Percentiles rank a stretch among this genome's conserved stretches.
phyloP scores from a whole-genome alignment of 2,329 filamentous ascomycete genomes.

The Coniochaeta sp. region DNA sequence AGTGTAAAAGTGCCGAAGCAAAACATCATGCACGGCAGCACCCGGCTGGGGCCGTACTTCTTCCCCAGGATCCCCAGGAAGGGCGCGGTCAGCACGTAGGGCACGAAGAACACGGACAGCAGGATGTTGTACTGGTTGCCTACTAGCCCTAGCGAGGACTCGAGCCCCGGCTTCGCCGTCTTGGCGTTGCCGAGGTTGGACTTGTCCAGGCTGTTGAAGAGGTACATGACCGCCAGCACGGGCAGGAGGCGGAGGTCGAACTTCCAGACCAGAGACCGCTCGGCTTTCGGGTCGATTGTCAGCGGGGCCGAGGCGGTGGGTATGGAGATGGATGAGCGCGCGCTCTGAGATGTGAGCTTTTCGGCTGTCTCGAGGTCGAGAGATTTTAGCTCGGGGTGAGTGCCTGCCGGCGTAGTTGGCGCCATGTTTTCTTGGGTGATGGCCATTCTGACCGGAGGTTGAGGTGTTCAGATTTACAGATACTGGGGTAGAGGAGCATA shows the following conservation, averaged over 20 bases:
- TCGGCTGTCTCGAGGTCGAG: neutral
- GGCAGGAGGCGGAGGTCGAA: constrained; percentile 47
- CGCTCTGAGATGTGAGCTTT: neutral
- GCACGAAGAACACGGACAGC: neutral
- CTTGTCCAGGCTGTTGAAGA: constrained; percentile 40
- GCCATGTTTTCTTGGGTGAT: neutral
- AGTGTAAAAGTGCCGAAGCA: constrained; percentile 54
- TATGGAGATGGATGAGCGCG: neutral
- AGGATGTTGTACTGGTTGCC: constrained; percentile 54
- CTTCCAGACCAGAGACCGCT: constrained; percentile 43
- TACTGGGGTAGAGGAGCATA: neutral
- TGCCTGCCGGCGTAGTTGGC: neutral
- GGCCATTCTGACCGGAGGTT: neutral
- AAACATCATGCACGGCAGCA: constrained; percentile 59
- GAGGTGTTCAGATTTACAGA: neutral
- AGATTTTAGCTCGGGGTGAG: neutral
- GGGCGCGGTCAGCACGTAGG: constrained; percentile 33
- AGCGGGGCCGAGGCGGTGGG: constrained; percentile 10
- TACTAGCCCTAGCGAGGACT: constrained; percentile 23
- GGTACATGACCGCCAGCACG: constrained; percentile 47
- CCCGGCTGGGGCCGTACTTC: constrained; percentile 54
- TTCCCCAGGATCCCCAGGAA: constrained; percentile 60
- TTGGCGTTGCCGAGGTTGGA: constrained; percentile 33
- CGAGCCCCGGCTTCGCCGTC: constrained; percentile 25
- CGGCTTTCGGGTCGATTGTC: constrained; percentile 32